These are phyloP conservation scores for Stephanodiscus triporus DNA, from an alignment of 108 stramenopile genomes.

Conservation along the genomic window DNA sequence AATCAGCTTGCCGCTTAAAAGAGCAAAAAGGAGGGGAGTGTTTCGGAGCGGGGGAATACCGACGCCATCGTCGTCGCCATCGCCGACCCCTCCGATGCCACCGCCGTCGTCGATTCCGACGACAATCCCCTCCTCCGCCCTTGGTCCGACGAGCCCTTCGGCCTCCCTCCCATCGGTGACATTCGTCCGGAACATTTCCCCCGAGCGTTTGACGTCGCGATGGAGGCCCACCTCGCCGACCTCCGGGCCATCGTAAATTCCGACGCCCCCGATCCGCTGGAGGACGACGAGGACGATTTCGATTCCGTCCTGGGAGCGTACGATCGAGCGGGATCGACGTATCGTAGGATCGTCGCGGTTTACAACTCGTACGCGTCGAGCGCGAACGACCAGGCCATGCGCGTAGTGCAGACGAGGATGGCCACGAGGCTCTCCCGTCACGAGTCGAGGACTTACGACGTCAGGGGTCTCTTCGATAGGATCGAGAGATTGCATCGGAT, in stretches of 20 bases:
- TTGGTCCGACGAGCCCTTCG: constrained; percentile 66
- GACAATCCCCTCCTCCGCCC: constrained; percentile 60
- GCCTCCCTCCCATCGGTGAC: constrained; percentile 61
- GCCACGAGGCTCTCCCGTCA: constrained; percentile 49
- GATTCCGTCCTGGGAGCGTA: constrained; percentile 61
- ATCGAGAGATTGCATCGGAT: constrained; percentile 15
- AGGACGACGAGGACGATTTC: constrained; percentile 41
- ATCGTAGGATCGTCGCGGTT: constrained; percentile 44
- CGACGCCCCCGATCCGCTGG: constrained; percentile 11
- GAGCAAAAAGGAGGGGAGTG: too few species aligned
- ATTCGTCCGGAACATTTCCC: constrained; percentile 57
- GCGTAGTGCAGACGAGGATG: constrained; percentile 63
- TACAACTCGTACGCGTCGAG: constrained; percentile 56
- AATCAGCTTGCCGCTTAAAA: too few species aligned
- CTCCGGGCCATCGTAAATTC: constrained; percentile 56
- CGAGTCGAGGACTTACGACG: constrained; percentile 18
- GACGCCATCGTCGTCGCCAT: too few species aligned
- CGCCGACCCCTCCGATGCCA: background rate
- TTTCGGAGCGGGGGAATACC: too few species aligned
- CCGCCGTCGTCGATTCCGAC: background rate
- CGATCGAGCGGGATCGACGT: constrained; percentile 54
- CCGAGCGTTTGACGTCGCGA: constrained; percentile 60
- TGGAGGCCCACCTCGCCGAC: constrained; percentile 58
- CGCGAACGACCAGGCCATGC: constrained; percentile 60
- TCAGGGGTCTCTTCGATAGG: constrained; percentile 59